A percentile compares a stretch with the other conserved stretches of the same genome.
phyloP scores from a whole-genome alignment of 371 early-diverging fungal genomes.

The Polyrhizophydium stewartii region DNA sequence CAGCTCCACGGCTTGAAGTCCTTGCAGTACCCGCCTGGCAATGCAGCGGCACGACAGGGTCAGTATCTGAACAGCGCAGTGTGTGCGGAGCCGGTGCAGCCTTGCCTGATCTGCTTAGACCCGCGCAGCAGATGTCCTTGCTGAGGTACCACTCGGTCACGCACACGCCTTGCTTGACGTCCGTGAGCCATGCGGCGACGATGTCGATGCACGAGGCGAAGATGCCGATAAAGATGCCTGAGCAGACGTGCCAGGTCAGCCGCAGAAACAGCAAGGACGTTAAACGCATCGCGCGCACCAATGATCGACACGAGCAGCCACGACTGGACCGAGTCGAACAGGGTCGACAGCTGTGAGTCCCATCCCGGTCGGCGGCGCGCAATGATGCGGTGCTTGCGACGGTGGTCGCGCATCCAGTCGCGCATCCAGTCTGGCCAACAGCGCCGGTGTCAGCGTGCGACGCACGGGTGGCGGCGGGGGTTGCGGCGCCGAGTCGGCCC shows the following conservation, averaged over 20 bases:
- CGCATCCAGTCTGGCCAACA: not conserved
- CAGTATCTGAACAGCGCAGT: not conserved
- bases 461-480: not conserved
- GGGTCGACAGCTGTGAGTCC: not conserved
- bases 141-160: slow-evolving; percentile 38
- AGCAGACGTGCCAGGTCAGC: not conserved
- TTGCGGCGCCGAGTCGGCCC: not conserved
- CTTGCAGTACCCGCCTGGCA: slow-evolving; percentile 16
- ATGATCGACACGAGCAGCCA: slow-evolving; percentile 33
- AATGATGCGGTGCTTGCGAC: slow-evolving; percentile 56
- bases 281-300: slow-evolving; percentile 10
- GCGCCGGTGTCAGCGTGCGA: not conserved
- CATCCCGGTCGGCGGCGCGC: not conserved
- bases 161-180: slow-evolving; percentile 39
- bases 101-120: slow-evolving; percentile 12
- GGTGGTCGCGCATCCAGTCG: slow-evolving; percentile 50
- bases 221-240: slow-evolving; percentile 27
- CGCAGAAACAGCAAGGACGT: not conserved
- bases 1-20: slow-evolving; percentile 35
- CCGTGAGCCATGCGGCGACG: slow-evolving; percentile 42
- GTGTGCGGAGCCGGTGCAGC: not conserved
- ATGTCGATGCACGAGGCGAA: slow-evolving; percentile 31
- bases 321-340: slow-evolving; percentile 25
- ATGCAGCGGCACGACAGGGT: not conserved
- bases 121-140: slow-evolving; percentile 39